Evolutionary conservation across 768 basidiomycete species (phyloP).

Genomic region (Leccinum sublutescens): DNA sequence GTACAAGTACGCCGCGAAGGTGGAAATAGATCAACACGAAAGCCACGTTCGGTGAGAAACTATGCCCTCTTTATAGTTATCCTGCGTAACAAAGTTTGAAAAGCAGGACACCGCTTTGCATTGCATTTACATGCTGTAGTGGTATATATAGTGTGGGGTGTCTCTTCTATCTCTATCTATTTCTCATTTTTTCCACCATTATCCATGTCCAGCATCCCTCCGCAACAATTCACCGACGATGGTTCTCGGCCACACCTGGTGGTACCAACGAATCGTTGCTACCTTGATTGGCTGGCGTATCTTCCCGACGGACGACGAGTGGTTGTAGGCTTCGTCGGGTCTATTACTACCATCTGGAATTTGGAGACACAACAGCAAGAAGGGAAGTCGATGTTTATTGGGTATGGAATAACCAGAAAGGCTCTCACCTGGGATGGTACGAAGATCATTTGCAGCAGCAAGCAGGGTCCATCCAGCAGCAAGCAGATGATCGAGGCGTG

Average conservation of each 20-base stretch:
- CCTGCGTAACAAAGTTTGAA: too few relatives aligned
- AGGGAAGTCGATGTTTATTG: neutral
- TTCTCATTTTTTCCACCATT: too few relatives aligned
- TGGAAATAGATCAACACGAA: too few relatives aligned
- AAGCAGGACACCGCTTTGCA: too few relatives aligned
- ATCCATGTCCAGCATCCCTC: too few relatives aligned
- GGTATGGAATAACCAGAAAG: neutral
- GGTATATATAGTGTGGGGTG: too few relatives aligned
- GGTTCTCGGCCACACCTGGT: neutral
- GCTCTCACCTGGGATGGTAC: neutral
- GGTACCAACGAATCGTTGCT: neutral
- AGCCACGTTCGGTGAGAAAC: too few relatives aligned
- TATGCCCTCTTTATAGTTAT: too few relatives aligned
- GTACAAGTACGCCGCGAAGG: too few relatives aligned
- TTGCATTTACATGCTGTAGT: too few relatives aligned
- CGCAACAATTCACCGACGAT: neutral
- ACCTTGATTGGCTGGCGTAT: neutral
- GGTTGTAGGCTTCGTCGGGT: neutral
- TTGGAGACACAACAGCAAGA: conserved; percentile 4
- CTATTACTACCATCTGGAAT: neutral
- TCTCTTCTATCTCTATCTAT: too few relatives aligned
- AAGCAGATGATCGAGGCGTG: neutral
- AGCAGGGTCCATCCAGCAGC: neutral
- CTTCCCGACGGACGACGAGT: conserved; percentile 9
- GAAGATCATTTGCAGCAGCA: neutral